Conservation (phyloP, 2,329 filamentous ascomycete genomes). For the Colletotrichum kahawae region DNA sequence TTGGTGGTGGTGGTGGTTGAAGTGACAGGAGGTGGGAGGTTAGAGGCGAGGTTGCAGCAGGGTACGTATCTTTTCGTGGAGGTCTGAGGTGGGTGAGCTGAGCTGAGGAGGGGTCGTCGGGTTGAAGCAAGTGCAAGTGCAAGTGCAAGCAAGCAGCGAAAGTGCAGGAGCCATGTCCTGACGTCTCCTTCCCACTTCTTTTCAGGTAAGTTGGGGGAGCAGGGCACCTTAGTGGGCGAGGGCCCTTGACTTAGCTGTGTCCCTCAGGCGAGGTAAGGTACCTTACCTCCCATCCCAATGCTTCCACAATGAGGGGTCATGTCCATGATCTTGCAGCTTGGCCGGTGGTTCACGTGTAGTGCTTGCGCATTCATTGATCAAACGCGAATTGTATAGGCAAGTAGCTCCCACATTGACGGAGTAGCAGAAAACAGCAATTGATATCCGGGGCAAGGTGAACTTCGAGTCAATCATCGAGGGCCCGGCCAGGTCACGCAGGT, state of each 20-base stretch:
- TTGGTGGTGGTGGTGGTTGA: neutral
- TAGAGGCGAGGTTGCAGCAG: neutral
- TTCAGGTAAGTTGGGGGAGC: neutral
- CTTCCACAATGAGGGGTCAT: neutral
- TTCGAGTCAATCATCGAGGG: neutral
- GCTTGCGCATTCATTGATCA: neutral
- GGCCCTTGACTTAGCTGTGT: neutral
- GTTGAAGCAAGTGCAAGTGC: neutral
- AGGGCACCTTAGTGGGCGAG: neutral
- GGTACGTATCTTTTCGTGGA: neutral
- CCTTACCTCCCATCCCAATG: neutral
- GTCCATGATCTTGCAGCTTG: neutral
- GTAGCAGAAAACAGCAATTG: neutral
- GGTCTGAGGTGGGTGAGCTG: neutral
- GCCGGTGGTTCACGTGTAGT: neutral
- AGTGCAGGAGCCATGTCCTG: neutral
- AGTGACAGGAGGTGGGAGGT: neutral
- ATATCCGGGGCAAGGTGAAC: neutral
- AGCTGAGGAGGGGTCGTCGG: neutral
- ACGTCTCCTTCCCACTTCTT: neutral
- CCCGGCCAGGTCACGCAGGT: neutral
- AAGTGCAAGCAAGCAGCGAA: neutral
- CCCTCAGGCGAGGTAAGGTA: neutral
- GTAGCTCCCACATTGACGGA: neutral
- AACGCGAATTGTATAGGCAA: neutral